phyloP scores from a whole-genome alignment of 192 early-diverging fungal genomes.

The Entophlyctis luteolus region DNA sequence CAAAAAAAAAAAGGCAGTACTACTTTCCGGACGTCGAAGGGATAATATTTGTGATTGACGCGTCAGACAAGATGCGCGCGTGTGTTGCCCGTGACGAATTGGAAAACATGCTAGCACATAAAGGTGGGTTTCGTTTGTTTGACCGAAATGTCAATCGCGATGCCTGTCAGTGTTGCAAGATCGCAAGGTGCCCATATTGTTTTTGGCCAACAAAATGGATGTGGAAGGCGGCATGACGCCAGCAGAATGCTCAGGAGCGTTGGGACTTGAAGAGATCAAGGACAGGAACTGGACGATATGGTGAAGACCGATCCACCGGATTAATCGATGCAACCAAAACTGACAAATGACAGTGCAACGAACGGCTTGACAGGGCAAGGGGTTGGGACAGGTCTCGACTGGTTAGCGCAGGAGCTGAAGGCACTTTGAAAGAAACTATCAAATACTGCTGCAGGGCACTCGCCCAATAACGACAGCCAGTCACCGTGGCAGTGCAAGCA shows the following conservation, averaged over 20 bases:
- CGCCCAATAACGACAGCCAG: not conserved
- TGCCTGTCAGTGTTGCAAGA: slow-evolving; percentile 21
- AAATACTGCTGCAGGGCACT: not conserved
- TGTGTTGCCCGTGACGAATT: slow-evolving; percentile 42
- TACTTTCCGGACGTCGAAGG: slow-evolving; percentile 42
- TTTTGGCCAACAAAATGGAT: slow-evolving; percentile 45
- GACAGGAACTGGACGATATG: slow-evolving; percentile 45
- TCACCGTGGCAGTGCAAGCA: too few relatives aligned
- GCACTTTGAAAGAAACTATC: slow-evolving; percentile 10
- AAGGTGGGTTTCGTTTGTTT: slow-evolving; percentile 19
- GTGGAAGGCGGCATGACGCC: slow-evolving; percentile 30
- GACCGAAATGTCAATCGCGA: not conserved
- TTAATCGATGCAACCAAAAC: not conserved
- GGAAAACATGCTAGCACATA: slow-evolving; percentile 25
- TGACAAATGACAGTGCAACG: slow-evolving; percentile 16
- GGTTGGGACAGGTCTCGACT: slow-evolving; percentile 33
- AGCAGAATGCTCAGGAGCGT: slow-evolving; percentile 31
- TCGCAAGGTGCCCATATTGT: slow-evolving; percentile 32
- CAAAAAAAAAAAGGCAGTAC: slow-evolving; percentile 18
- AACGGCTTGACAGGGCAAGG: slow-evolving; percentile 40
- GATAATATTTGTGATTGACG: slow-evolving; percentile 43
- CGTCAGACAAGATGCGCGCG: slow-evolving; percentile 28
- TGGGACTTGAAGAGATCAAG: slow-evolving; percentile 38
- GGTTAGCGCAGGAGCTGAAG: slow-evolving; percentile 35
- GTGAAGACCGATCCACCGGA: slow-evolving; percentile 1